Percentiles rank a stretch among this genome's conserved stretches.
Evolutionary conservation across 257 asterid genomes (phyloP).

Genomic region (Coffea canephora): DNA sequence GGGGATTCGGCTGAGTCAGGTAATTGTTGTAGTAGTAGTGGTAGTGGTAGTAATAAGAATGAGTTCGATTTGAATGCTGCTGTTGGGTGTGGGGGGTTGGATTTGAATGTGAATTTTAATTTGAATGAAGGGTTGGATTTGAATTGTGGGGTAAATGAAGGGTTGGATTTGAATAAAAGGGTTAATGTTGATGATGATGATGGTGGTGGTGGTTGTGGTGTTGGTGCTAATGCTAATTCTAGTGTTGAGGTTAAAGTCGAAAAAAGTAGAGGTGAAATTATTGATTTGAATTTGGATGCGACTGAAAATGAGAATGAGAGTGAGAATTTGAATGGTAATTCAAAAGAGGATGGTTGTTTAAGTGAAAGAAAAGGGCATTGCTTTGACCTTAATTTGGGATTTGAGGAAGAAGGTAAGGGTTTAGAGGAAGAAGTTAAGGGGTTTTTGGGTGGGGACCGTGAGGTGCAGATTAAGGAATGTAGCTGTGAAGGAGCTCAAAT

Average conservation of each 20-base stretch:
- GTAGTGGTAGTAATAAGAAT: conserved; percentile 16
- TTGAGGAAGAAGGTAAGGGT: conserved; percentile 53
- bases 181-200: conserved; percentile 11
- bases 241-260: conserved; percentile 34
- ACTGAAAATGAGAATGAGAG: conserved; percentile 36
- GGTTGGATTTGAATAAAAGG: conserved; percentile 56
- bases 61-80: conserved; percentile 46
- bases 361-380: conserved; percentile 33
- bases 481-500: conserved; percentile 5
- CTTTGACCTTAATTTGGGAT: conserved; percentile 80
- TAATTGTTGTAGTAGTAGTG: conserved; percentile 19
- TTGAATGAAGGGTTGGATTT: conserved; percentile 27
- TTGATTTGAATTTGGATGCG: conserved; percentile 76
- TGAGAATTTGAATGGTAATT: not conserved
- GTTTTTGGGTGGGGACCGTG: conserved; percentile 32
- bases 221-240: conserved; percentile 1
- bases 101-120: conserved; percentile 35
- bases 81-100: conserved; percentile 24
- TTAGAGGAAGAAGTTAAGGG: conserved; percentile 50
- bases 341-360: conserved; percentile 42
- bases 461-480: conserved; percentile 23
- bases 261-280: conserved; percentile 29
- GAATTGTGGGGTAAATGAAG: conserved; percentile 29
- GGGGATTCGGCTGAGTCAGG: conserved; percentile 25
- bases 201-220: no score